Base-by-base conservation (phyloP, 1,139 yeast species). In the Tardiomyces depauwii region DNA sequence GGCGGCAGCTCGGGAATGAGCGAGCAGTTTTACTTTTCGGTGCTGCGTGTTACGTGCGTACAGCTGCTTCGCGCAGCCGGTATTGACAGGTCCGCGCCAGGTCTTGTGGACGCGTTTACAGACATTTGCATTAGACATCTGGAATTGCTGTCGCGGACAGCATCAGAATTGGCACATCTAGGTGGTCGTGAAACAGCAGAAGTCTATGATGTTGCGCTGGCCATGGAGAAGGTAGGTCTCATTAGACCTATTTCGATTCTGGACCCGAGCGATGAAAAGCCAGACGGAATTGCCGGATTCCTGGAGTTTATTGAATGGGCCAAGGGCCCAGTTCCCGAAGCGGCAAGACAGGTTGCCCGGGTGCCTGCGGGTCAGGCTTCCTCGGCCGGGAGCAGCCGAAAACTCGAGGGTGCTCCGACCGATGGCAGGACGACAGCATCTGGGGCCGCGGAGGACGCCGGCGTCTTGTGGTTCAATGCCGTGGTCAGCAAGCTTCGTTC, bases 1-100 rank as follows among this genome's bases (percentile, higher is more conserved):
- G 36, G 16, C 16, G 36, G 10, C 36, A 10, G 16, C 36, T 30
- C 36, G 36, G 36, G 5, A 36, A 36, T 36, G 39, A 36, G 39
- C 39, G 19, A 16, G 13, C 72, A 70, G 38, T 79, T 82, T 61
- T 74, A 76, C 58, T 80, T 74, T 56, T 70, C 82, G 19, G 62
- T 82, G 41, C 68, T 81, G 43, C 70, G 88, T 46, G 70, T 83
- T 46, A 74, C 88, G 0, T 72, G 82, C 48, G 75, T 82, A 25
- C 94, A 74, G 65, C 67, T 83, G 16, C 68, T 85, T 44, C 75
- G 84, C 49, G 74, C 86, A 0, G 72, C 77, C 18, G 94, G 94
- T 1, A 80, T 84, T 53, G 94, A 84, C 55, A 71, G 79, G 53
- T 77, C 86, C 51, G 68, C 77, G 42, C 82, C 86, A 1, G 66